phyloP scores from a whole-genome alignment of 441 rosid species.

The Gossypium schwendimanii region DNA sequence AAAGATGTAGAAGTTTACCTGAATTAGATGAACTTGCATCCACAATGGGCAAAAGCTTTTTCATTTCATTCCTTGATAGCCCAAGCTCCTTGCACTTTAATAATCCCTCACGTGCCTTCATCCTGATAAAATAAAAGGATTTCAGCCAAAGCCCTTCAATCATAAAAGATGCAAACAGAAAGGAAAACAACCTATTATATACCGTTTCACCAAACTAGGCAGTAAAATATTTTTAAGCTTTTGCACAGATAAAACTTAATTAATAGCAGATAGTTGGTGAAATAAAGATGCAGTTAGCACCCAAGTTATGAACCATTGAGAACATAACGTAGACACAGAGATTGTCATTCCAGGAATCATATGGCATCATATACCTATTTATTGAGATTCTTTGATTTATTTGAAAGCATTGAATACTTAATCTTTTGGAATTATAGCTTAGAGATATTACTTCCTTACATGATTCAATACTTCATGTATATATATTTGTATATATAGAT shows the following conservation, averaged over 20 bases:
- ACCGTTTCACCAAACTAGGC: not conserved
- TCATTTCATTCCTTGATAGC: conserved; percentile 78
- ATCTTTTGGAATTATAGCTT: too few species aligned
- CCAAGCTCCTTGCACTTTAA: conserved; percentile 92
- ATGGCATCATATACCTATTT: not conserved
- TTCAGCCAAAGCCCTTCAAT: not conserved
- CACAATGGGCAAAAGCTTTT: conserved; percentile 94
- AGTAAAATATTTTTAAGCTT: not conserved
- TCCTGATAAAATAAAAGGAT: conserved; percentile 40
- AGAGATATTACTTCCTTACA: too few species aligned
- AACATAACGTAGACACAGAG: not conserved
- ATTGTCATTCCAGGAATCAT: not conserved
- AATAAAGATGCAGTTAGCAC: not conserved
- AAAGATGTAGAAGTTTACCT: conserved; percentile 33
- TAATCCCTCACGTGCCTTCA: conserved; percentile 98
- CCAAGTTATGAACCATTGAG: not conserved
- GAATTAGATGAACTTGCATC: conserved; percentile 98
- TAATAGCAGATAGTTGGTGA: not conserved
- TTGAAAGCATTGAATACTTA: too few species aligned
- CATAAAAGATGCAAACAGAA: not conserved
- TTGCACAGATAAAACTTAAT: not conserved
- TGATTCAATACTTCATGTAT: too few species aligned
- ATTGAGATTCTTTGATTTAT: too few species aligned
- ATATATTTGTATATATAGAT: too few species aligned
- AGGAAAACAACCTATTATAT: not conserved